phyloP scores from a whole-genome alignment of 441 rosid genomes.

The Gossypium schwendimanii region DNA sequence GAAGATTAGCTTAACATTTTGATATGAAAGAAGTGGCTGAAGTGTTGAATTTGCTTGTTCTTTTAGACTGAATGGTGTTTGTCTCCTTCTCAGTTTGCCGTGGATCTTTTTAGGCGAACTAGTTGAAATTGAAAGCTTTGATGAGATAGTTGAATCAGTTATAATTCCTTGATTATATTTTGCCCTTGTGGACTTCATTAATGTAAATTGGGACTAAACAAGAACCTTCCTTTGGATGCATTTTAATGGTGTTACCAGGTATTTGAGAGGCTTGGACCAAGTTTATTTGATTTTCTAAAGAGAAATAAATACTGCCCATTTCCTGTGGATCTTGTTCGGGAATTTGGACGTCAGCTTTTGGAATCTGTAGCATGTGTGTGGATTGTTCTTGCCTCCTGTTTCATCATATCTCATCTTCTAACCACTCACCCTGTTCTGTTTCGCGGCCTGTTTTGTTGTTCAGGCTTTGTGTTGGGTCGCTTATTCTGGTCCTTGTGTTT shows the following conservation, averaged over 20 bases:
- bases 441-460: conserved; percentile 22
- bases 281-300: conserved; percentile 89
- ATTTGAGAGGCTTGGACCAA: conserved; percentile 97
- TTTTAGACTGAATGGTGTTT: background rate
- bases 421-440: conserved; percentile 20
- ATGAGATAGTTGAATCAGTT: conserved; percentile 3
- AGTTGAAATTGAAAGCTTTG: background rate
- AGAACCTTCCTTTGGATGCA: conserved; percentile 55
- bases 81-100: background rate
- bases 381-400: conserved; percentile 40
- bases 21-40: background rate
- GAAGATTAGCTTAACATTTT: background rate
- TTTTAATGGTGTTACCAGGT: conserved; percentile 83
- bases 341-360: conserved; percentile 93
- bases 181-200: conserved; percentile 28
- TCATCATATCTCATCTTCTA: conserved; percentile 19
- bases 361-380: conserved; percentile 95
- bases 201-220: conserved; percentile 40
- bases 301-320: conserved; percentile 83
- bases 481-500: conserved; percentile 7
- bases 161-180: conserved; percentile 14
- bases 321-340: conserved; percentile 90
- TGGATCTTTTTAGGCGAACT: background rate
- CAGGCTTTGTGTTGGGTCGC: conserved; percentile 15
- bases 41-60: background rate